Base-by-base conservation (phyloP, 257 asterid genomes). In the Gardenia jasminoides region DNA sequence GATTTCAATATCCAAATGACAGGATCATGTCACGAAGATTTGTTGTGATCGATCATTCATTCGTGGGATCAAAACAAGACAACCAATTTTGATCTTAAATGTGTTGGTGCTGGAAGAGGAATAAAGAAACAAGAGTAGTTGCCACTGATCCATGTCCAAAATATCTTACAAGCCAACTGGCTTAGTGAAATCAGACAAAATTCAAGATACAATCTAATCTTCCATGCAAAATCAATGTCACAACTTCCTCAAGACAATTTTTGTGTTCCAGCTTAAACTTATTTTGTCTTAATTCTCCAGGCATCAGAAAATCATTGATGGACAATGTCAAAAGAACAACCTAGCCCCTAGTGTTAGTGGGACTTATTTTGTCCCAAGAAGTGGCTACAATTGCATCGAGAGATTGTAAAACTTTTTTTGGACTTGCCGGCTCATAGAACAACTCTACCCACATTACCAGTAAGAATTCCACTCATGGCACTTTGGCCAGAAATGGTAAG, bases 321-420 rank as follows among this genome's bases (percentile, higher is more conserved):
- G 33, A 3, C 56, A 69, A 41, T 6, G 31, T 36, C 41, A 22
- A 0, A 10, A 9, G 64, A 20, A 9, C 24, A 19, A 24, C 64
- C 28, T 6, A 58, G 0, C 28, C 28, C 33, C 28, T 9, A 10
- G 33, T n/a, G 67, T 39, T 13, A 41, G 12, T 9, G 41, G 48
- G 74, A n/a, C 17, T n/a, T 7, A 43, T 10, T 22, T 43, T 65
- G 50, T 47, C 65, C 7, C 12, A 7, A 65, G 22, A 20, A 47
- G 30, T n/a, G 66, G 36, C 30, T 65, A 24, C 80, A 76, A 30
- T 20, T 76, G 68, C 54, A 66, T 65, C 13, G 65, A 5, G 65
- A 64, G 65, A 65, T 44, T 36, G 46, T 64, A 28, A 28, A 36
- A 56, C 10, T 62, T 24, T 76, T 44, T 36, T 26, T 15, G 41